Base-by-base conservation (phyloP, 1,284 basidiomycete genomes). In the Malassezia japonica region DNA sequence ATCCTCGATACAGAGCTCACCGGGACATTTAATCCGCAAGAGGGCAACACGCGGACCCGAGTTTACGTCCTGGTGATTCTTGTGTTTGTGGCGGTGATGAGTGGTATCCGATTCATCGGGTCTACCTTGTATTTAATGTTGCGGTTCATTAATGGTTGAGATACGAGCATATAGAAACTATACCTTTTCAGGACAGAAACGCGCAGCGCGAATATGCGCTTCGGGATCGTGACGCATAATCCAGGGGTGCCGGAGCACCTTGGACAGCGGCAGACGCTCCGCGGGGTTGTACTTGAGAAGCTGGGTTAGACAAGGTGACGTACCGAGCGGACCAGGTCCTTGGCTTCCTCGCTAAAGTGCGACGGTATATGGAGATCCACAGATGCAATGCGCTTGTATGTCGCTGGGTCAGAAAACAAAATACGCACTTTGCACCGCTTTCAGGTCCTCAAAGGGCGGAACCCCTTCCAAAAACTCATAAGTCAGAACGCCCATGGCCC, bases 401-500 rank as follows among this genome's bases (percentile, higher is more conserved):
- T 71, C 18, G 57, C 59, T 27, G 57, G 52, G 21, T 20, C 32
- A 25, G 32, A 12, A 24, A n/a, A 2, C 9, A 24, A n/a, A 2
- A 6, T 16, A 50, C 67, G 39, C 61, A 87, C 86, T 84, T 46
- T 80, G 80, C 39, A 83, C 80, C 28, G 86, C 86, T 49, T 75
- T 80, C 50, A 86, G 75, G 70, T 67, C 61, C 39, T 98, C 94
- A 61, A 99, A 99, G 0, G 94, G 94, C 4, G 94, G 90, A 9
- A 80, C 80, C 1, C 94, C 94, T 52, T 84, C 82, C 48, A 96
- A 75, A 73, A 98, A 98, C 74, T 99, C 94, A 74, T 89, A 99
- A 1, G 84, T 86, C 51, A 99, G 78, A 4, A 98, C 92, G 35
- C 94, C 94, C 9, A 99, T 77, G 0, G 94, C 92, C 94, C 94